phyloP scores from a whole-genome alignment of 1,284 basidiomycete species.

The Cryptococcus depauperatus region DNA sequence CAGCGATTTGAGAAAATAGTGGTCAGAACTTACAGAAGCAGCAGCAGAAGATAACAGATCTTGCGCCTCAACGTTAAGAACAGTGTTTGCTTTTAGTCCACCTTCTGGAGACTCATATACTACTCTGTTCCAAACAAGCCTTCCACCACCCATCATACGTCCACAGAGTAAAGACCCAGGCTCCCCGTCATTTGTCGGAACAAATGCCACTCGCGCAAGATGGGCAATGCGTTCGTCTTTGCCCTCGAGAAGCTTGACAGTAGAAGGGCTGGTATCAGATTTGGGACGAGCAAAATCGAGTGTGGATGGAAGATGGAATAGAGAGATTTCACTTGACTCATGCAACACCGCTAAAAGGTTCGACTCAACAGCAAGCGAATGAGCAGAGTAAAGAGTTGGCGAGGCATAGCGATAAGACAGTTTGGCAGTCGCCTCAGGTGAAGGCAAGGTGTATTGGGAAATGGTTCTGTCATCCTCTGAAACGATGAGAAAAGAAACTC shows the following conservation, averaged over 20 bases:
- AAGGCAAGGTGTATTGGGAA: conserved; percentile 49
- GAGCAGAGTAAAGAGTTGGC: conserved; percentile 55
- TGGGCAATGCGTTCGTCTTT: conserved; percentile 33
- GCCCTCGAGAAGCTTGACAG: conserved; percentile 37
- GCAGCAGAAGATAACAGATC: conserved; percentile 40
- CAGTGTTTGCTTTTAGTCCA: conserved; percentile 35
- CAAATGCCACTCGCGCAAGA: conserved; percentile 28
- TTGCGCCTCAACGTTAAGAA: conserved; percentile 49
- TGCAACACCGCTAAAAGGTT: conserved; percentile 56
- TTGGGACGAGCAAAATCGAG: conserved; percentile 42
- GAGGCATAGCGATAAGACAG: conserved; percentile 54
- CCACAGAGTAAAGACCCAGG: conserved; percentile 54
- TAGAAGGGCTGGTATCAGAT: conserved; percentile 30
- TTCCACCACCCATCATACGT: conserved; percentile 56
- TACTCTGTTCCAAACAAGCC: conserved; percentile 58
- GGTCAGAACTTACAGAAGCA: conserved; percentile 27
- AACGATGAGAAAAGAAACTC: conserved; percentile 55
- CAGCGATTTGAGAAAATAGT: background rate
- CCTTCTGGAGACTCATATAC: conserved; percentile 55
- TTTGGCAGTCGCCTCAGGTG: conserved; percentile 47
- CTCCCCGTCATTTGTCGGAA: conserved; percentile 48
- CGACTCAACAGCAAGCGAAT: conserved; percentile 50
- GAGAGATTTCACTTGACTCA: conserved; percentile 57
- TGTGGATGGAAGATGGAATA: conserved; percentile 56
- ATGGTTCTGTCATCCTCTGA: conserved; percentile 68